Evolutionary conservation across 257 asterid species (phyloP).

Genomic region (Scutellaria baicalensis): DNA sequence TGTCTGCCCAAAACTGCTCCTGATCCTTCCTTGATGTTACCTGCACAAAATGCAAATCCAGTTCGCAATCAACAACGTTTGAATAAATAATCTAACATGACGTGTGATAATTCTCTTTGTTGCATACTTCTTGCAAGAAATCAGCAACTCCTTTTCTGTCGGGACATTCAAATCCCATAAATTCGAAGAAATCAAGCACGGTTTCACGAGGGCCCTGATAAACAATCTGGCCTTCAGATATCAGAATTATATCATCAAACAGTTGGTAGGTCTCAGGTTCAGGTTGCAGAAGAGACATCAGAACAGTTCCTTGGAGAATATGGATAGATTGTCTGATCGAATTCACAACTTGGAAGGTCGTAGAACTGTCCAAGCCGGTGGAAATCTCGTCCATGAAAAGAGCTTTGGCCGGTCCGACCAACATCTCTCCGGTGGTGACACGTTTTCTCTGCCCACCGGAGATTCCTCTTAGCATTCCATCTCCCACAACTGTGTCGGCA

Average conservation of each 20-base stretch:
- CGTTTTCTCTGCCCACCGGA: constrained; percentile 54
- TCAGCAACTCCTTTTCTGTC: constrained; percentile 51
- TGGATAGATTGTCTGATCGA: constrained; percentile 32
- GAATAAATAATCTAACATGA: no score
- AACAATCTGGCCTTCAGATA: constrained; percentile 36
- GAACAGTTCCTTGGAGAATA: constrained; percentile 33
- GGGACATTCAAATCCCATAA: constrained; percentile 44
- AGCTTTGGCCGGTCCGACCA: constrained; percentile 45
- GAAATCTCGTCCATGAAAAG: constrained; percentile 62
- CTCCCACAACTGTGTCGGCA: constrained; percentile 46
- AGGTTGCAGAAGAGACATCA: constrained; percentile 49
- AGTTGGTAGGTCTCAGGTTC: constrained; percentile 43
- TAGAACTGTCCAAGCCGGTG: constrained; percentile 50
- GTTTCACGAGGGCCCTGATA: constrained; percentile 46
- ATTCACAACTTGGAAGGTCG: constrained; percentile 40
- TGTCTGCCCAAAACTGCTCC: constrained; percentile 32
- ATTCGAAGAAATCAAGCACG: constrained; percentile 35
- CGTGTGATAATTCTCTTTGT: no score
- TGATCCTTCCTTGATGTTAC: constrained; percentile 49
- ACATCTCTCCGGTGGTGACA: constrained; percentile 49
- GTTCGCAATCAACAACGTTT: constrained; percentile 19
- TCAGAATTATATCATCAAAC: constrained; percentile 41
- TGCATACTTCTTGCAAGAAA: constrained; percentile 52
- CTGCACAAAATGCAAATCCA: constrained; percentile 11
- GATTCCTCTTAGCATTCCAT: constrained; percentile 37